Base-by-base conservation (phyloP, 2,329 filamentous ascomycete genomes). In the Chaetothyriales sp. region DNA sequence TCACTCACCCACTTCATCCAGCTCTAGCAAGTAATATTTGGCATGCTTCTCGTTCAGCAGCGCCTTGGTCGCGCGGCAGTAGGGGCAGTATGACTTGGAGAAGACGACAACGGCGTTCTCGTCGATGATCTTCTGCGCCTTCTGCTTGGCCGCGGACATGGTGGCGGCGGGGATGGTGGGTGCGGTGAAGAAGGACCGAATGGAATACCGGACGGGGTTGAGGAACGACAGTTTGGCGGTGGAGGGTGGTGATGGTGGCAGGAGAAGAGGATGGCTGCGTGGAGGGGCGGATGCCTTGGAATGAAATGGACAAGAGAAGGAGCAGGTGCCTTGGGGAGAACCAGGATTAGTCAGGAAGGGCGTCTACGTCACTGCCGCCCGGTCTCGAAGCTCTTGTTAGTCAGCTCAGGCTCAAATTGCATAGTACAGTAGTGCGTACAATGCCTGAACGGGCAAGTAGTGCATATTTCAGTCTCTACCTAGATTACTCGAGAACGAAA, bases 21-120 rank as follows among this genome's bases (percentile, higher is more conserved):
- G 76, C 77, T 98, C 92, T 53, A 92, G 73, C 51, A 78, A 67
- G 64, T 78, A 81, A 70, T 79, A 89, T 62, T 89, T 85, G 56
- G 86, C 86, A 59, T 82, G 81, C 53, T 81, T 62, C 53, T 80
- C 74, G 64, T 76, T 78, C 62, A 98, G 75, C 48, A 87, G 76
- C 52, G 75, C 65, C 81, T 97, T 97, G 61, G 84, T 81, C 54
- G 82, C 76, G 53, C 72, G 77, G 78, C 90, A 97, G 79, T 94
- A 94, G 10, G 89, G 89, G 79, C 92, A 98, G 75, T 88, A 95
- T 15, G 84, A 87, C 76, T 98, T 98, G 72, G 85, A 89, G 78
- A 98, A 98, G 67, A 98, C 86, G 63, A 92, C 86, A 69, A 95
- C 89, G 63, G 81, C 73, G 73, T 95, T 92, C 66, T 89, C 82